Conservation (phyloP, 2,329 filamentous ascomycete genomes). For the Fusarium tjaetaba region DNA sequence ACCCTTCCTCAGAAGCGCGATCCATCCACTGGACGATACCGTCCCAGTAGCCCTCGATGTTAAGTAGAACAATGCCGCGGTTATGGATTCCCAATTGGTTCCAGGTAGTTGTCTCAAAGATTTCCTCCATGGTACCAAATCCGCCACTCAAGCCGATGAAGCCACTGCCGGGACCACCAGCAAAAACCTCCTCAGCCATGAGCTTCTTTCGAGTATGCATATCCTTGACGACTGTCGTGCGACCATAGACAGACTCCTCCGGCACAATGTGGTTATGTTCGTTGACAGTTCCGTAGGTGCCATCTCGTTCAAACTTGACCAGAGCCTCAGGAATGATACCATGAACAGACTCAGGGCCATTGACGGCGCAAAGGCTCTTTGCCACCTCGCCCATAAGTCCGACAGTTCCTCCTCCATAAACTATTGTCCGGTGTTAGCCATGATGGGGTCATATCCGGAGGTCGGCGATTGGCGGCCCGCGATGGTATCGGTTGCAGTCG, state of each 20-base stretch:
- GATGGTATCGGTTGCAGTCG: neutral
- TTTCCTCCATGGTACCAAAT: slow-evolving; percentile 95
- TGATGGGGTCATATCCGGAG: neutral
- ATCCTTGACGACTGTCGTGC: slow-evolving; percentile 87
- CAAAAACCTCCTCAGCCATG: slow-evolving; percentile 90
- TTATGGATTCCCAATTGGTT: slow-evolving; percentile 95
- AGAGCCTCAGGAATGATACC: slow-evolving; percentile 93
- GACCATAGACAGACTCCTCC: slow-evolving; percentile 75
- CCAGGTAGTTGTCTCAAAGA: slow-evolving; percentile 92
- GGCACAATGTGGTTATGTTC: slow-evolving; percentile 66
- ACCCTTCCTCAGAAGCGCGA: slow-evolving; percentile 78
- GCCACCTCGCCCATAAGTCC: slow-evolving; percentile 97
- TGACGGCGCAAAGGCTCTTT: slow-evolving; percentile 83
- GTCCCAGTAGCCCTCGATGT: slow-evolving; percentile 92
- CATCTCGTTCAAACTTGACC: slow-evolving; percentile 78
- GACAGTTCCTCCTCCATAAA: slow-evolving; percentile 94
- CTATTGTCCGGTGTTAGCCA: slow-evolving; percentile 51
- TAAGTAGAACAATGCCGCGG: slow-evolving; percentile 81
- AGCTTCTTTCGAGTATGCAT: slow-evolving; percentile 97
- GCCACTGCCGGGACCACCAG: slow-evolving; percentile 82
- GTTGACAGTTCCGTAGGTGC: slow-evolving; percentile 59
- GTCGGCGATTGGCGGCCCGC: slow-evolving; percentile 7
- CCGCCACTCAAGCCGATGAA: slow-evolving; percentile 91
- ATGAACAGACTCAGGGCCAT: slow-evolving; percentile 84
- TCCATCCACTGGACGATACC: slow-evolving; percentile 84